Evolutionary conservation across 805 yeast species (phyloP).

Genomic region (Tetrapisispora fleetii): DNA sequence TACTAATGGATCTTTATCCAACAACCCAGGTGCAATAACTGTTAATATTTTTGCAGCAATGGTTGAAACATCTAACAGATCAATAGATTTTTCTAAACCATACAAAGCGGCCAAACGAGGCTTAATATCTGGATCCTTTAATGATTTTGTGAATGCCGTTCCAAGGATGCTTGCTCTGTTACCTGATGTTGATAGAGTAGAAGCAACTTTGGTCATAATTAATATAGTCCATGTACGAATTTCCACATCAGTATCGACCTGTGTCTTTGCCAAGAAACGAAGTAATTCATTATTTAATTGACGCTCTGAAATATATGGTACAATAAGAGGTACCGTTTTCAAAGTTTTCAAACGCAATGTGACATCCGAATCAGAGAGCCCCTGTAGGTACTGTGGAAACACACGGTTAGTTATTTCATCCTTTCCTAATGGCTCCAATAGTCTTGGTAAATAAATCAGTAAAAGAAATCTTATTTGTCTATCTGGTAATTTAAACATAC

Average conservation of each 20-base stretch:
- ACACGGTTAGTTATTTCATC: conserved; percentile 59
- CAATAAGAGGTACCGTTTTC: conserved; percentile 42
- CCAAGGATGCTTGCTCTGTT: conserved; percentile 62
- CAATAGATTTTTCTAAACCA: conserved; percentile 58
- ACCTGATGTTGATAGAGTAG: conserved; percentile 20
- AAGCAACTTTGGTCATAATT: conserved; percentile 17
- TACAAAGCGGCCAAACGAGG: conserved; percentile 67
- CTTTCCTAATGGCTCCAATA: conserved; percentile 41
- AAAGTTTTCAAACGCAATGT: conserved; percentile 75
- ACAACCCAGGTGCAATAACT: conserved; percentile 71
- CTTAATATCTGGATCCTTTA: conserved; percentile 69
- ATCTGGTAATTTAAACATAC: conserved; percentile 57
- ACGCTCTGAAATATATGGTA: conserved; percentile 59
- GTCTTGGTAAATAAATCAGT: conserved; percentile 50
- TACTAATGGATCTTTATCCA: conserved; percentile 64
- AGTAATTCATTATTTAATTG: conserved; percentile 81
- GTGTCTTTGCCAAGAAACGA: conserved; percentile 57
- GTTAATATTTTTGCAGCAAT: conserved; percentile 76
- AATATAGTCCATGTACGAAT: conserved; percentile 27
- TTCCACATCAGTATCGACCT: conserved; percentile 24
- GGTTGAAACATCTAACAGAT: conserved; percentile 60
- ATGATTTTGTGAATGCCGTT: conserved; percentile 77
- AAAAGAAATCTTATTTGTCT: conserved; percentile 69
- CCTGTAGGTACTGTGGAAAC: conserved; percentile 60
- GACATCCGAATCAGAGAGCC: conserved; percentile 76